phyloP scores from a whole-genome alignment of 2,329 filamentous ascomycete species.

The Pseudohalonectria lignicola region DNA sequence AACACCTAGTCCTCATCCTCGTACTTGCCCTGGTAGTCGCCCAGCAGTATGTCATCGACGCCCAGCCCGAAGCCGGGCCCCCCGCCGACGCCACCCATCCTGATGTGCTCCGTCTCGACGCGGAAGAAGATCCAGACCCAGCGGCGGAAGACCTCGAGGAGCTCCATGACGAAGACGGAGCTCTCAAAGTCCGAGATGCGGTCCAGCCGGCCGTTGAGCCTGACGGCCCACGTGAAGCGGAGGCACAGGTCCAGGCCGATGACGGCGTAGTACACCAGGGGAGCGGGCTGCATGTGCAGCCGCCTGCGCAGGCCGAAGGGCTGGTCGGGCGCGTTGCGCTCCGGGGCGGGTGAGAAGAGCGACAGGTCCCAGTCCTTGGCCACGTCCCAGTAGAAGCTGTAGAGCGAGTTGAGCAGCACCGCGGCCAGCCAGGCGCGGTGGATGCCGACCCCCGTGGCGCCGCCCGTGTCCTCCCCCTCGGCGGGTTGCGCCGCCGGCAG shows the following conservation, averaged over 20 bases:
- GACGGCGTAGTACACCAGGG: constrained; percentile 70
- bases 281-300: constrained; percentile 55
- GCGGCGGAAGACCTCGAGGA: constrained; percentile 74
- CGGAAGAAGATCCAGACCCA: constrained; percentile 98
- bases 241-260: constrained; percentile 70
- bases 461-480: background rate
- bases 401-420: constrained; percentile 73
- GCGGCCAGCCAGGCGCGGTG: constrained; percentile 58
- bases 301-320: constrained; percentile 69
- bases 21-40: constrained; percentile 56
- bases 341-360: constrained; percentile 52
- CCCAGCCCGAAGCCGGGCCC: constrained; percentile 40
- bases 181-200: constrained; percentile 80
- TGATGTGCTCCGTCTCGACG: constrained; percentile 85
- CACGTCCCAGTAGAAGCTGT: constrained; percentile 98
- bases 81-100: constrained; percentile 25
- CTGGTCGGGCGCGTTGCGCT: constrained; percentile 52
- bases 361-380: constrained; percentile 94
- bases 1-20: constrained; percentile 30
- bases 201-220: constrained; percentile 66
- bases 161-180: constrained; percentile 78
- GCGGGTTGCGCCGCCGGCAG: constrained; percentile 27
- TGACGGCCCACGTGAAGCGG: constrained; percentile 84
- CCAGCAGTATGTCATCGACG: constrained; percentile 63
- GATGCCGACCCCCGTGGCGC: constrained; percentile 21